A percentile compares a stretch with the other conserved stretches of the same genome.
phyloP scores from a whole-genome alignment of 1,139 yeast genomes.

The Yamadazyma jaroonii region DNA sequence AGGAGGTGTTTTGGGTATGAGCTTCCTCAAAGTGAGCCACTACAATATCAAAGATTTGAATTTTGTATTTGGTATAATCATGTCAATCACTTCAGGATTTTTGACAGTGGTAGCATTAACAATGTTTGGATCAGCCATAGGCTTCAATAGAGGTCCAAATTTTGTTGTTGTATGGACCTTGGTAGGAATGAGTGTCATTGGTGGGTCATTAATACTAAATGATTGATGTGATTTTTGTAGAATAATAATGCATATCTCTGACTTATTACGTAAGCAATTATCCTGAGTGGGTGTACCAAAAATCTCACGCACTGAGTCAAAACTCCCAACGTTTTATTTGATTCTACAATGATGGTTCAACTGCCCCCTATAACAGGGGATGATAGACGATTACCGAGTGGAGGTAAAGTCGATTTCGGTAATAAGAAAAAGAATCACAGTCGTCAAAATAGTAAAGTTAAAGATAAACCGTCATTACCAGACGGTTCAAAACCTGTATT shows the following conservation, averaged over 20 bases:
- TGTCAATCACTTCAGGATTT: slow-evolving; percentile 82
- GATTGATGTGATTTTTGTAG: background rate
- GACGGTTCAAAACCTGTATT: slow-evolving; percentile 35
- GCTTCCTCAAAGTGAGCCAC: slow-evolving; percentile 45
- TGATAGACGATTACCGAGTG: slow-evolving; percentile 38
- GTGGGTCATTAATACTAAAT: slow-evolving; percentile 21
- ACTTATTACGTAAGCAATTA: background rate
- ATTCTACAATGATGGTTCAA: slow-evolving; percentile 41
- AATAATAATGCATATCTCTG: background rate
- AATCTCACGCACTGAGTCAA: slow-evolving; percentile 3
- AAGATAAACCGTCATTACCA: slow-evolving; percentile 19
- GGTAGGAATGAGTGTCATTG: slow-evolving; percentile 43
- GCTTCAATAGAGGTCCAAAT: slow-evolving; percentile 54
- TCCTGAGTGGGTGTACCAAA: slow-evolving; percentile 1
- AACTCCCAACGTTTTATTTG: background rate
- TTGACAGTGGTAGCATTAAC: slow-evolving; percentile 76
- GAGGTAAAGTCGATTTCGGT: slow-evolving; percentile 43
- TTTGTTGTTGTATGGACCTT: slow-evolving; percentile 53
- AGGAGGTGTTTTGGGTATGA: slow-evolving; percentile 77
- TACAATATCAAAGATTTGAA: slow-evolving; percentile 32
- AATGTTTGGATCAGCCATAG: slow-evolving; percentile 77
- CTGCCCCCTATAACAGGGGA: slow-evolving; percentile 27
- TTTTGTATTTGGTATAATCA: slow-evolving; percentile 57
- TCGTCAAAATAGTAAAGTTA: background rate
- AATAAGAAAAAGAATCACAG: slow-evolving; percentile 5